A percentile compares a stretch with the other conserved stretches of the same genome.
These are phyloP conservation scores for Mucor plumbeus DNA, from an alignment of 371 early-diverging fungal genomes.

Conservation along the genomic window DNA sequence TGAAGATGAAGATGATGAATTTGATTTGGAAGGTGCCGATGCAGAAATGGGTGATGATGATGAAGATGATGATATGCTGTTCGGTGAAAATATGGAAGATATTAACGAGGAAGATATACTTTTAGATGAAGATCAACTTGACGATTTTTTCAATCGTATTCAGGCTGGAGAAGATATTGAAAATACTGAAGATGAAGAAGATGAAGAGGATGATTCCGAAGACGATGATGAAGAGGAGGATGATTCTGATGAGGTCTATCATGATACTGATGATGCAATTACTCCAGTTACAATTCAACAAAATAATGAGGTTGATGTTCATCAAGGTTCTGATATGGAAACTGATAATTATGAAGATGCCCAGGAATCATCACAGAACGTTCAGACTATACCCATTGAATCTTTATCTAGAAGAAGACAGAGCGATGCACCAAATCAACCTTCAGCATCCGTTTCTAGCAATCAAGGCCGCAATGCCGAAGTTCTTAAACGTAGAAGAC, in stretches of 20 bases:
- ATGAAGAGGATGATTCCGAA: not conserved
- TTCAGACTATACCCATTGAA: not conserved
- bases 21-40: constrained; percentile 23
- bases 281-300: not conserved
- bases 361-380: not conserved
- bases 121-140: constrained; percentile 25
- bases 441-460: not conserved
- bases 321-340: not conserved
- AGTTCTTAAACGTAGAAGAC: constrained; percentile 23
- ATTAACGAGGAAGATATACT: constrained; percentile 20
- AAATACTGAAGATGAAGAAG: not conserved
- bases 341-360: constrained; percentile 7
- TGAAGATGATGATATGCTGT: constrained; percentile 18
- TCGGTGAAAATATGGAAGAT: constrained; percentile 20
- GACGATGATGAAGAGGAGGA: not conserved
- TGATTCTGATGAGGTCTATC: not conserved
- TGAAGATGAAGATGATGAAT: constrained; percentile 30
- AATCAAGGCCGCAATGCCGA: constrained; percentile 12
- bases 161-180: not conserved
- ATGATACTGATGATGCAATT: constrained; percentile 10
- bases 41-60: constrained; percentile 24
- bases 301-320: not conserved
- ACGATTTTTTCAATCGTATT: constrained; percentile 12
- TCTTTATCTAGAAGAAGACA: constrained; percentile 13
- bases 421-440: constrained; percentile 7